These are phyloP conservation scores for Chrysophaeum taylorii DNA, from an alignment of 352 stramenopile species.

Conservation along the genomic window DNA sequence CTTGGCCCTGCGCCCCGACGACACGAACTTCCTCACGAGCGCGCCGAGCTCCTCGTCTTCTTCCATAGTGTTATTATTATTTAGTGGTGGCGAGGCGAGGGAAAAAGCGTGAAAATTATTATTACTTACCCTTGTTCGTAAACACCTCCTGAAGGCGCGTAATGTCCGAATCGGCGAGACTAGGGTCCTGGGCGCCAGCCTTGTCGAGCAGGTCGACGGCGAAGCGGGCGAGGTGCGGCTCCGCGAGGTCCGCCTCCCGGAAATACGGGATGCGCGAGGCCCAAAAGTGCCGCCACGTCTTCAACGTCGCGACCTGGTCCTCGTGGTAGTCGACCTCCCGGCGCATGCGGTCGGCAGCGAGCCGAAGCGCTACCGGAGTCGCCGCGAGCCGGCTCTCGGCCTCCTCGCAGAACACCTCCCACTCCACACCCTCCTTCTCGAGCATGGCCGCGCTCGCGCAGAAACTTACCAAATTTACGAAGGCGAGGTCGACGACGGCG, in stretches of 20 bases:
- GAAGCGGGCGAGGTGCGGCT: not conserved
- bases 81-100: no score
- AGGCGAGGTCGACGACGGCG: conserved; percentile 13
- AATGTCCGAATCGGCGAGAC: not conserved
- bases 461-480: not conserved
- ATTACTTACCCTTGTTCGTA: not conserved
- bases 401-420: not conserved
- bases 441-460: conserved; percentile 7
- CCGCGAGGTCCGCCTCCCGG: not conserved
- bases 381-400: not conserved
- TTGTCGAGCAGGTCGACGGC: not conserved
- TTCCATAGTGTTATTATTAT: no score
- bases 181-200: not conserved
- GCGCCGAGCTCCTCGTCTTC: no score
- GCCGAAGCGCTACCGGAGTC: not conserved
- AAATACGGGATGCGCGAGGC: not conserved
- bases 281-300: conserved; percentile 9
- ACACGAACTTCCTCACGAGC: no score
- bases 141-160: conserved; percentile 13
- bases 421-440: not conserved
- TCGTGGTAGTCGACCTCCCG: not conserved
- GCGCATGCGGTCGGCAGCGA: not conserved
- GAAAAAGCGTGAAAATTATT: no score
- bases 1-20: no score
- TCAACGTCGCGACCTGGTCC: not conserved